Evolutionary conservation across 179 eudicot species (phyloP).

Genomic region (Corrigiola litoralis): DNA sequence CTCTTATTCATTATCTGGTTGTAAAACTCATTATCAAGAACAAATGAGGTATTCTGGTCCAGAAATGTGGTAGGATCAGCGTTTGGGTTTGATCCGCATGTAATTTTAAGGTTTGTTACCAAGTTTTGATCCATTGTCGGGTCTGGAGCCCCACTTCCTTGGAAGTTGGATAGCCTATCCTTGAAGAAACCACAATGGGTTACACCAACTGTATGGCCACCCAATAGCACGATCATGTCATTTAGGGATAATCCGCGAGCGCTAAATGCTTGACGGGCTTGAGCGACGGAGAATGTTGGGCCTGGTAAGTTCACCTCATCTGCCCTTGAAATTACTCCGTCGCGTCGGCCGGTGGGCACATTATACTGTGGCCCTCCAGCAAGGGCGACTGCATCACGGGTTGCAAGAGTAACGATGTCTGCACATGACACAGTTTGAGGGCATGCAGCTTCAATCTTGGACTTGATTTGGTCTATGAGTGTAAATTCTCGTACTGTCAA

Average conservation of each 20-base stretch:
- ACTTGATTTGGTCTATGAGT: conserved; percentile 25
- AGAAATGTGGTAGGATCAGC: no score
- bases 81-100: no score
- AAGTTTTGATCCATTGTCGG: conserved; percentile 10
- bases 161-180: conserved; percentile 8
- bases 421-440: conserved; percentile 32
- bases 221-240: conserved; percentile 31
- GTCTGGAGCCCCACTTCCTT: conserved; percentile 7
- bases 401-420: conserved; percentile 27
- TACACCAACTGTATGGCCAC: conserved; percentile 32
- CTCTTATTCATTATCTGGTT: no score
- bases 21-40: no score
- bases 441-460: conserved; percentile 22
- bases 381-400: conserved; percentile 13
- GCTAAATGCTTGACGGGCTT: no score
- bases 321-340: conserved; percentile 13
- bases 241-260: conserved; percentile 19
- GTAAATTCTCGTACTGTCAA: conserved; percentile 24
- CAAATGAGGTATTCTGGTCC: no score
- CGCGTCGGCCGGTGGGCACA: conserved; percentile 25
- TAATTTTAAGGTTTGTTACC: no score
- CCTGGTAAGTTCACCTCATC: no score
- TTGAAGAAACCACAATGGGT: conserved; percentile 22
- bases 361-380: conserved; percentile 11
- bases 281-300: no score